phyloP scores from a whole-genome alignment of 2,329 filamentous ascomycete species.

The Sordariomycetes sp. region DNA sequence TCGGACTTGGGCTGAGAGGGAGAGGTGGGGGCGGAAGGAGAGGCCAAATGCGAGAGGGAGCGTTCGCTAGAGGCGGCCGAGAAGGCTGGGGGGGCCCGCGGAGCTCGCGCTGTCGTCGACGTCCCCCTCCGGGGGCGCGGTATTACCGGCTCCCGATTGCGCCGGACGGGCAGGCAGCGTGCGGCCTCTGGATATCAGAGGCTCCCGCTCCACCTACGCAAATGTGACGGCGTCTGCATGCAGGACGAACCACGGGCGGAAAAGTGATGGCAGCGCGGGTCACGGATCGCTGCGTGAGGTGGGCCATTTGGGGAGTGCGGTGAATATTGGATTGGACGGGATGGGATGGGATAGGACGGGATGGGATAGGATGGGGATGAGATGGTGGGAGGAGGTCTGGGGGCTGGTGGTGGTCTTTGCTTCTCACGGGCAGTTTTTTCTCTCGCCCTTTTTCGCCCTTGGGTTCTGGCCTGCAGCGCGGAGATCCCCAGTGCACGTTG shows the following conservation, averaged over 20 bases:
- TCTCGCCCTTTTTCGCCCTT: no score
- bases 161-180: background rate
- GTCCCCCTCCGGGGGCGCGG: background rate
- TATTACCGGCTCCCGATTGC: background rate
- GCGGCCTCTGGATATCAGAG: background rate
- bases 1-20: background rate
- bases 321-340: no score
- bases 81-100: background rate
- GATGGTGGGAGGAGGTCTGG: no score
- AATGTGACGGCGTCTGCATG: constrained; percentile 3
- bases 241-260: constrained; percentile 1
- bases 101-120: background rate
- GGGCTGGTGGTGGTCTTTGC: no score
- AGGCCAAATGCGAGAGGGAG: background rate
- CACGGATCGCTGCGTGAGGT: background rate
- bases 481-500: no score
- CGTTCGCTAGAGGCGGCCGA: no score
- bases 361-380: no score
- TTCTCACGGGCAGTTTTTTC: no score
- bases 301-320: background rate
- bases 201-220: constrained; percentile 3
- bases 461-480: no score
- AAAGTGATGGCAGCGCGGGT: background rate
- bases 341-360: no score
- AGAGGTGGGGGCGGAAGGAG: background rate